Base-by-base conservation (phyloP, 805 yeast genomes). In the Candida takata region DNA sequence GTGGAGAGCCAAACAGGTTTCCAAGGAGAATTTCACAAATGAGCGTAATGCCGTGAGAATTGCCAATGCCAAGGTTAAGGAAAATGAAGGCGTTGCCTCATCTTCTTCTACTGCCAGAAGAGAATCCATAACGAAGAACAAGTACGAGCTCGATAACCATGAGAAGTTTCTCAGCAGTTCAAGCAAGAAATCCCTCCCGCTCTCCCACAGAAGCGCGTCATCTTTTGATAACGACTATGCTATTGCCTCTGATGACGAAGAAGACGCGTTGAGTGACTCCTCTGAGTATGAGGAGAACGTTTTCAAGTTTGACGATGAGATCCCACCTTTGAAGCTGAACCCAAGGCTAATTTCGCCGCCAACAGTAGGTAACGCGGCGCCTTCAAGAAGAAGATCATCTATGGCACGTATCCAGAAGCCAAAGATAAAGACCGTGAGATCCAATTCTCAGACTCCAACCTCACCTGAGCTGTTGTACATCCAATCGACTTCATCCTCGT, bases 1-100 rank as follows among this genome's bases (percentile, higher is more conserved):
- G 57, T 88, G 97, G 97, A 83, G 83, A 17, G 94, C 88, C 3
- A 70, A 77, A 48, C 62, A 65, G 33, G 74, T 62, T 14, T 55
- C 58, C n/a, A 40, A 58, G 8, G 55, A 56, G 34, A 37, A 53
- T 16, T 66, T 65, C 37, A 43, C 42, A n/a, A 47, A 47, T 51
- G 49, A 70, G 58, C 54, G 69, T 64, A 71, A 58, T 55, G 50
- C 50, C 49, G 67, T 58, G 55, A 70, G 50, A 37, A 48, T 55
- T 10, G 54, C 60, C 6, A 62, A 61, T 36, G 56, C 62, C 18
- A 61, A 61, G 35, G 69, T 72, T 28, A 74, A 70, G 47, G 76
- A 72, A 37, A 54, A 40, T 18, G 52, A 49, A n/a, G n/a, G n/a
- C n/a, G n/a, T n/a, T n/a, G n/a, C n/a, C n/a, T n/a, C n/a, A n/a